These are phyloP conservation scores for Castanospermum australe DNA, from an alignment of 306 rosid genomes.

Conservation along the genomic window DNA sequence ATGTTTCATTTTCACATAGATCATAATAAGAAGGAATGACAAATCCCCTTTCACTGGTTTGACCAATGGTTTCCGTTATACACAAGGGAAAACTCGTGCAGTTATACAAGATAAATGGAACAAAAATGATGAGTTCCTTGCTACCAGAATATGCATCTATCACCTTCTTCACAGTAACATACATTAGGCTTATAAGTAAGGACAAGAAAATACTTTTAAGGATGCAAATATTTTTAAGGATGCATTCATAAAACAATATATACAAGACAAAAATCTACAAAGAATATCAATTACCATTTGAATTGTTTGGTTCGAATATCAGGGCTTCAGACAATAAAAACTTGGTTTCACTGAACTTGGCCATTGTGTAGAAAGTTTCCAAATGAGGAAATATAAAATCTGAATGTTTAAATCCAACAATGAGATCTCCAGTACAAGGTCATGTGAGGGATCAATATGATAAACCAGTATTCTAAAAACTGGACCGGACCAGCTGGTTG, in stretches of 20 bases:
- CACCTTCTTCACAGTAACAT: conserved; percentile 76
- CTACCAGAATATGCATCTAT: conserved; percentile 85
- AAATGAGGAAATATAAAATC: conserved; percentile 74
- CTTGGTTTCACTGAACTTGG: conserved; percentile 74
- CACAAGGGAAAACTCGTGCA: conserved; percentile 75
- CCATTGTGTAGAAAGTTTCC: conserved; percentile 70
- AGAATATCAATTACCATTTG: conserved; percentile 45
- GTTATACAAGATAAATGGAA: conserved; percentile 85
- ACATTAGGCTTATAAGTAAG: conserved; percentile 54
- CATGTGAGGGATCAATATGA: conserved; percentile 92
- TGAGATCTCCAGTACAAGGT: conserved; percentile 68
- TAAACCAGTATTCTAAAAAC: no score
- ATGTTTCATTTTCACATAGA: conserved; percentile 43
- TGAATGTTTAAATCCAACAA: conserved; percentile 64
- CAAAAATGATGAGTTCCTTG: conserved; percentile 71
- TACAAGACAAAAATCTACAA: conserved; percentile 2
- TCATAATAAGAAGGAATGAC: conserved; percentile 68
- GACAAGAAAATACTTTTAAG: conserved; percentile 24
- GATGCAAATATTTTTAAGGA: no score
- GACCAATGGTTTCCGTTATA: conserved; percentile 55
- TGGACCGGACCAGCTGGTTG: no score
- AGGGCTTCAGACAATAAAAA: conserved; percentile 71
- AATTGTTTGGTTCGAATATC: conserved; percentile 50
- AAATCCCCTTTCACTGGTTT: conserved; percentile 44
- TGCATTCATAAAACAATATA: background rate